phyloP scores from a whole-genome alignment of 768 basidiomycete genomes.

The Myochromella boudieri region DNA sequence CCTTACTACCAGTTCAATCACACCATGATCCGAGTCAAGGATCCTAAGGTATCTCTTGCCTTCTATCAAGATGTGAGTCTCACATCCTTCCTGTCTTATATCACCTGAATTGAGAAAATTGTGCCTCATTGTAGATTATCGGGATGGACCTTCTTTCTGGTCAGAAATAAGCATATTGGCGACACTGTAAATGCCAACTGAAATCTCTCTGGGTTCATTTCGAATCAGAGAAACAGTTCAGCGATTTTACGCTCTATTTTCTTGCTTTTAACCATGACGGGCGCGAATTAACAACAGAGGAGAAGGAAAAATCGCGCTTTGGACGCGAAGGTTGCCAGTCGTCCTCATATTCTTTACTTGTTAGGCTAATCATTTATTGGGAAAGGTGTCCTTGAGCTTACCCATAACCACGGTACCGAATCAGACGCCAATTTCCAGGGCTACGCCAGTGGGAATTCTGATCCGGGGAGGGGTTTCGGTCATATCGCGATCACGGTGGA shows the following conservation, averaged over 20 bases:
- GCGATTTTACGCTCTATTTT: conserved; percentile 81
- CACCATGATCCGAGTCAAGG: conserved; percentile 87
- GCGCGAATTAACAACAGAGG: conserved; percentile 47
- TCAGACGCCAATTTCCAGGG: conserved; percentile 73
- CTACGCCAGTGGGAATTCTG: conserved; percentile 84
- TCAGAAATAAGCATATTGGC: conserved; percentile 20
- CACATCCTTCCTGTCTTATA: neutral
- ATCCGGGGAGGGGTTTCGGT: conserved; percentile 79
- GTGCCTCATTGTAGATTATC: too few species aligned
- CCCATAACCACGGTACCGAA: conserved; percentile 92
- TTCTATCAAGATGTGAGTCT: conserved; percentile 73
- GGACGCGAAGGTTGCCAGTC: conserved; percentile 61
- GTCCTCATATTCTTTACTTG: neutral
- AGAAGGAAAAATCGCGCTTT: conserved; percentile 49
- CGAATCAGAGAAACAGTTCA: conserved; percentile 56
- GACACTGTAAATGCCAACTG: conserved; percentile 8
- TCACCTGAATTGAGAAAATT: neutral
- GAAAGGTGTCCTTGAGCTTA: conserved; percentile 80
- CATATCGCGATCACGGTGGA: conserved; percentile 88
- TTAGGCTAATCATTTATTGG: neutral
- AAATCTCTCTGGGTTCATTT: too few species aligned
- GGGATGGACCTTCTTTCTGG: conserved; percentile 78
- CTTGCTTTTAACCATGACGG: conserved; percentile 73
- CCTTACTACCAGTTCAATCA: conserved; percentile 64
- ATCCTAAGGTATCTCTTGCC: conserved; percentile 74